Evolutionary conservation across 208 protist species (phyloP), one percentile per base, ranked within the genome.

Genomic region (Novymonas esmeraldas): DNA sequence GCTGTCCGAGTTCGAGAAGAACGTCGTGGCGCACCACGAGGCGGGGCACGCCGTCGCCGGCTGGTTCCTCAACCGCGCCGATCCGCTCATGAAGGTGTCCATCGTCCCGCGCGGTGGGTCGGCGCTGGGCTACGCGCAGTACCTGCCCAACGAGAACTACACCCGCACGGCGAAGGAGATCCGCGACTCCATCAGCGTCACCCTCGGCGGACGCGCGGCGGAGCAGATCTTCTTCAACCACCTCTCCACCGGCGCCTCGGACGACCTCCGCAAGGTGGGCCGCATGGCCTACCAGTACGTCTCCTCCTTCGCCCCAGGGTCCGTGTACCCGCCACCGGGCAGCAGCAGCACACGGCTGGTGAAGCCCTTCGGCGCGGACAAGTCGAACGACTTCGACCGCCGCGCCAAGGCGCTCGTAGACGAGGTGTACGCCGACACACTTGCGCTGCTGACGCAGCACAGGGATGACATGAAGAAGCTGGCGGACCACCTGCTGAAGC

Each of bases 11-110:
- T 89, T 95, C 46, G 97, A 99, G 72, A 95, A 96, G 73, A 82
- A 85, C 5, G 87, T 94, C 9, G 95, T 99, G 6, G 98, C 98
- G 14, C 97, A 99, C 77, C 98, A 99, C 83, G 98, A 99, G 85
- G 98, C 98, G 7, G 98, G 98, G 3, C 98, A 99, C 75, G 98
- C 98, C 28, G 87, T 99, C 10, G 89, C 78, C 26, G 95, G 96
- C 20, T 99, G 98, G 98, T 99, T 98, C 82, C 88, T 99, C 4
- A 87, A 99, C 74, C 86, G 98, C 61, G 89, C 97, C 0, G 90
- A 99, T 55, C 98, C 98, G 41, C 81, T 99, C 26, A 92, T 99
- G 61, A 99, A 99, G 71, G 96, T 99, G 26, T 98, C 97, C 7
- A 99, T 99, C 49, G 92, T 99, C 38, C 98, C 98, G 18, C 82